phyloP scores from a whole-genome alignment of 371 early-diverging fungal species.

The Mucor saturninus region DNA sequence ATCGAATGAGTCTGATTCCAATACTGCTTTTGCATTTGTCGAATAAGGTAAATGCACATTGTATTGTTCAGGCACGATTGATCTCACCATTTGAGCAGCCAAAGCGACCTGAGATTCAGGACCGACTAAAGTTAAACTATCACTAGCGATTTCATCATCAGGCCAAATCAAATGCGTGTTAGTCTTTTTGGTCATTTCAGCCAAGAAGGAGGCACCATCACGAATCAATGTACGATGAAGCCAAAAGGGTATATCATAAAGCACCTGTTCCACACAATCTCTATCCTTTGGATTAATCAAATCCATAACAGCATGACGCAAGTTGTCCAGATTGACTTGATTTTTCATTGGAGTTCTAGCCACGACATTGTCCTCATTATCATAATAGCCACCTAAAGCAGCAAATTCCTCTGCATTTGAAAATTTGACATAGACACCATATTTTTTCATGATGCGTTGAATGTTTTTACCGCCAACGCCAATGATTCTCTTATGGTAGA shows the following conservation, averaged over 20 bases:
- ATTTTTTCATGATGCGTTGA: conserved; percentile 94
- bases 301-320: conserved; percentile 78
- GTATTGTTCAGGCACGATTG: conserved; percentile 49
- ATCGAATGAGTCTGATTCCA: conserved; percentile 22
- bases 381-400: conserved; percentile 78
- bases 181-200: conserved; percentile 55
- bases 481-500: conserved; percentile 92
- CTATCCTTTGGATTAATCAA: conserved; percentile 66
- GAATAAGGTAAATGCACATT: conserved; percentile 41
- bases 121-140: conserved; percentile 41
- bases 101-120: conserved; percentile 48
- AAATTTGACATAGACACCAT: conserved; percentile 95
- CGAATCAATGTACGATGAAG: conserved; percentile 54
- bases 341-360: conserved; percentile 91
- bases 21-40: conserved; percentile 18
- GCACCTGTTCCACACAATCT: conserved; percentile 43
- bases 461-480: conserved; percentile 95
- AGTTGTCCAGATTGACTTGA: conserved; percentile 65
- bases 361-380: conserved; percentile 84
- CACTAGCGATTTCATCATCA: conserved; percentile 46
- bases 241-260: conserved; percentile 49
- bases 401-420: conserved; percentile 82
- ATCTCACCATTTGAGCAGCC: conserved; percentile 43
- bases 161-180: conserved; percentile 61
- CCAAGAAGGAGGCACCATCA: conserved; percentile 40